These are phyloP conservation scores for Colletotrichum tofieldiae DNA, from an alignment of 2,329 filamentous ascomycete species.

Conservation along the genomic window DNA sequence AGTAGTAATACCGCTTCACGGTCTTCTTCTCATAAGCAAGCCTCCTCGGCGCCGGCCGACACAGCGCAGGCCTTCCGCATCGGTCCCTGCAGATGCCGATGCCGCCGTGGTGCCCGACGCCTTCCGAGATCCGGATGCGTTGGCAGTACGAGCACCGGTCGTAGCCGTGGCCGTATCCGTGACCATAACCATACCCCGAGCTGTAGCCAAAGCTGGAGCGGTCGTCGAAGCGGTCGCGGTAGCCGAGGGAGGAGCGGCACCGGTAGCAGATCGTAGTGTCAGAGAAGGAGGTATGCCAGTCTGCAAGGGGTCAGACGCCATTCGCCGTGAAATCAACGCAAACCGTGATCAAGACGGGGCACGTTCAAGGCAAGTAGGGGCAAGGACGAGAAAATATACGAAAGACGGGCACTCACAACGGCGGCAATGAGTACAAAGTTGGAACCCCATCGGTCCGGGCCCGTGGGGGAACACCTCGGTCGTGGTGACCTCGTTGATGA, in stretches of 20 bases:
- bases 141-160: constrained; percentile 16
- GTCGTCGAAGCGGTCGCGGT: constrained; percentile 7
- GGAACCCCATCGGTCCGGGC: constrained; percentile 7
- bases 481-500: constrained; percentile 10
- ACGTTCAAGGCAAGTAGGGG: neutral
- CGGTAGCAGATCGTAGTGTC: constrained; percentile 11
- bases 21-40: constrained; percentile 2
- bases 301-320: neutral
- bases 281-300: constrained; percentile 10
- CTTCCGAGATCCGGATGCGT: neutral
- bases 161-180: neutral
- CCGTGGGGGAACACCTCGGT: neutral
- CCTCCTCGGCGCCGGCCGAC: neutral
- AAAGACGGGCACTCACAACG: constrained; percentile 6
- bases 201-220: constrained; percentile 3
- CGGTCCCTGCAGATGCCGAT: constrained; percentile 7
- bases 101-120: neutral
- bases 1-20: constrained; percentile 15
- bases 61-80: constrained; percentile 10
- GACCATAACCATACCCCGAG: neutral
- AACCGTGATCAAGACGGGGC: neutral
- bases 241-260: constrained; percentile 3
- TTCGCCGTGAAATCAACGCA: neutral
- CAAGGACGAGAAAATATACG: neutral
- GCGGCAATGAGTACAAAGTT: constrained; percentile 15